Evolutionary conservation across 345 rosid genomes (phyloP).

Genomic region (Clarkia xantiana): DNA sequence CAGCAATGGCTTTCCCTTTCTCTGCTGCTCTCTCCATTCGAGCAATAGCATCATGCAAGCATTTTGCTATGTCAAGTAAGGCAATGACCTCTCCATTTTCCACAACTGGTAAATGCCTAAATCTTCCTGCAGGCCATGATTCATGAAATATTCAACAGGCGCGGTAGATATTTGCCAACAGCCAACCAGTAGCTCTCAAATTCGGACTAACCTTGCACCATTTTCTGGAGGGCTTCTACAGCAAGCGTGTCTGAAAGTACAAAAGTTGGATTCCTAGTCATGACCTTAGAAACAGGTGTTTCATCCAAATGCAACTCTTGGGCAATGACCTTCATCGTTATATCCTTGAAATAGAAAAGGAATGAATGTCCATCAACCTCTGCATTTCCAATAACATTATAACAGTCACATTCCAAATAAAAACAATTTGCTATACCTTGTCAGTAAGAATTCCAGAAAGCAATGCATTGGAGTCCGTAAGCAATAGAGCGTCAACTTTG

Average conservation of each 20-base stretch:
- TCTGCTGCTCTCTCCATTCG: constrained; percentile 99
- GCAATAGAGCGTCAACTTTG: constrained; percentile 76
- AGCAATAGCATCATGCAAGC: constrained; percentile 94
- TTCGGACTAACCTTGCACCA: constrained; percentile 76
- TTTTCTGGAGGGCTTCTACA: constrained; percentile 96
- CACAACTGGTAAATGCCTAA: constrained; percentile 97
- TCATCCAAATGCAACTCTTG: constrained; percentile 62
- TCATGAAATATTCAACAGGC: too few relatives aligned
- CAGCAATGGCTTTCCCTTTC: constrained; percentile 98
- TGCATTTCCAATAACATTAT: too few relatives aligned
- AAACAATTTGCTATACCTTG: constrained; percentile 35
- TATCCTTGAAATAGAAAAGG: constrained; percentile 33
- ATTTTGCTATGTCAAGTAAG: constrained; percentile 87
- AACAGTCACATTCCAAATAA: too few relatives aligned
- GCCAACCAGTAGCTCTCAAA: constrained; percentile 4
- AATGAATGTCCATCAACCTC: neutral
- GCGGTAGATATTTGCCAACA: too few relatives aligned
- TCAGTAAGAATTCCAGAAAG: constrained; percentile 98
- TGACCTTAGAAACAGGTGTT: constrained; percentile 82
- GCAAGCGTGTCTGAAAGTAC: constrained; percentile 96
- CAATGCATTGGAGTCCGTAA: constrained; percentile 88
- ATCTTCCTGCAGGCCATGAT: constrained; percentile 46
- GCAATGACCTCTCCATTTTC: constrained; percentile 99
- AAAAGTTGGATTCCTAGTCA: constrained; percentile 89
- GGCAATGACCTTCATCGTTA: constrained; percentile 80